Percentiles rank a stretch among this genome's conserved stretches.
Evolutionary conservation across 2,329 filamentous ascomycete genomes (phyloP).

Genomic region (Apiospora marii): DNA sequence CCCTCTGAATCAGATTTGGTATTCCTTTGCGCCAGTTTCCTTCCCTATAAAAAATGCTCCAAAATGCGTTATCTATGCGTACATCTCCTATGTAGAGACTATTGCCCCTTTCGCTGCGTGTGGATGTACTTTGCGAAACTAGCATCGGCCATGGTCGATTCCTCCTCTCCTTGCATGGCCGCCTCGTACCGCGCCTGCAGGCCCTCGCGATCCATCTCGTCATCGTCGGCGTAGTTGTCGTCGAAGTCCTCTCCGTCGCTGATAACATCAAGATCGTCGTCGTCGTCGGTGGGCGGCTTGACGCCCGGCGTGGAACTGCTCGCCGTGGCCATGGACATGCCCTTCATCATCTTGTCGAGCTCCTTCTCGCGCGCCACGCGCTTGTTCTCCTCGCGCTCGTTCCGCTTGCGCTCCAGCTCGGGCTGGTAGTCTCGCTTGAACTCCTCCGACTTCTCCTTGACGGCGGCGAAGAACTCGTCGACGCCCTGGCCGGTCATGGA

Average conservation of each 20-base stretch:
- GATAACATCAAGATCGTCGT: slow-evolving; percentile 56
- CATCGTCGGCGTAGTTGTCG: slow-evolving; percentile 64
- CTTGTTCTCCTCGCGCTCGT: slow-evolving; percentile 80
- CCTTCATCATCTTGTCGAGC: slow-evolving; percentile 91
- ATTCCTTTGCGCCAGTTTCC: slow-evolving; percentile 35
- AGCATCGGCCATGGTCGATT: slow-evolving; percentile 61
- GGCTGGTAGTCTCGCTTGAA: slow-evolving; percentile 92
- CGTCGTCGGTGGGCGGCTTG: slow-evolving; percentile 50
- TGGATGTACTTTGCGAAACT: slow-evolving; percentile 69
- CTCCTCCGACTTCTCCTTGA: slow-evolving; percentile 85
- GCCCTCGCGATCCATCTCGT: slow-evolving; percentile 69
- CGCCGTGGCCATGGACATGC: slow-evolving; percentile 69
- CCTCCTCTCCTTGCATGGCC: slow-evolving; percentile 69
- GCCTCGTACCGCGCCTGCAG: slow-evolving; percentile 80
- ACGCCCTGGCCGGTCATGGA: slow-evolving; percentile 92
- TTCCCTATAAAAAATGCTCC: slow-evolving; percentile 18
- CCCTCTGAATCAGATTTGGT: slow-evolving; percentile 30
- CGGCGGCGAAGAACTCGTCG: slow-evolving; percentile 91
- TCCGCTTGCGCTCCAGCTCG: slow-evolving; percentile 81
- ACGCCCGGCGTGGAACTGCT: slow-evolving; percentile 29
- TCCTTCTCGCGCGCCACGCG: slow-evolving; percentile 77
- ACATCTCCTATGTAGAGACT: slow-evolving; percentile 33
- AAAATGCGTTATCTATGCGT: slow-evolving; percentile 25
- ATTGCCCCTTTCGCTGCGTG: slow-evolving; percentile 44
- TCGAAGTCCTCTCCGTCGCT: slow-evolving; percentile 62